A percentile compares a stretch with the other conserved stretches of the same genome.
These are phyloP conservation scores for Plasmodium berghei DNA, from an alignment of 169 alveolate genomes.

Conservation along the genomic window DNA sequence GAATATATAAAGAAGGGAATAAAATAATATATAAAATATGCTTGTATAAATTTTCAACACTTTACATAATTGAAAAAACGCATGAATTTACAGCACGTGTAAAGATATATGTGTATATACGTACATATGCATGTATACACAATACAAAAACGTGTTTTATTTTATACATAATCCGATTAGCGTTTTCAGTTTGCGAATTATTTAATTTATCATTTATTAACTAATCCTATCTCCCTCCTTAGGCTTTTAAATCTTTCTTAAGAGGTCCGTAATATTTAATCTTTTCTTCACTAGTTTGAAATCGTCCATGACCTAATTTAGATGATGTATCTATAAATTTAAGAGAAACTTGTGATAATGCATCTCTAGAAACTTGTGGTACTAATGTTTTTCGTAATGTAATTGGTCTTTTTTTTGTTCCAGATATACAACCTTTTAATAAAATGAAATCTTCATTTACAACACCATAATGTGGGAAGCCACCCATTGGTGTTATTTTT, in stretches of 20 bases:
- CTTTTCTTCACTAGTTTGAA: slow-evolving; percentile 99
- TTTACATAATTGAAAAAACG: slow-evolving; percentile 12
- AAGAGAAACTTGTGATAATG: slow-evolving; percentile 95
- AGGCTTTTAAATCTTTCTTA: slow-evolving; percentile 79
- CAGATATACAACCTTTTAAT: slow-evolving; percentile 99
- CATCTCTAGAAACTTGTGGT: slow-evolving; percentile 95
- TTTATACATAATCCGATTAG: not conserved
- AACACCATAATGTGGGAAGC: slow-evolving; percentile 99
- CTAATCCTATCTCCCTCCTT: not conserved
- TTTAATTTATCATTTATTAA: not conserved
- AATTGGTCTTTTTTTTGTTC: slow-evolving; percentile 97
- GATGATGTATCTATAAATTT: slow-evolving; percentile 99
- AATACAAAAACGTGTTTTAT: slow-evolving; percentile 2
- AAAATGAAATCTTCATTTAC: slow-evolving; percentile 98
- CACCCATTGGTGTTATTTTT: slow-evolving; percentile 99
- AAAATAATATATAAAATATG: slow-evolving; percentile 17
- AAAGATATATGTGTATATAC: not conserved
- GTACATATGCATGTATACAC: not conserved
- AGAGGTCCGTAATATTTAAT: slow-evolving; percentile 98
- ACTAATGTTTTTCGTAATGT: slow-evolving; percentile 97
- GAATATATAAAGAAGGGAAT: not conserved
- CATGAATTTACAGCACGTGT: not conserved
- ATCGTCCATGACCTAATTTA: slow-evolving; percentile 99
- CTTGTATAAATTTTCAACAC: slow-evolving; percentile 6
- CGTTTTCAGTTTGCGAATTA: not conserved